A percentile compares a stretch with the other conserved stretches of the same genome.
phyloP scores from a whole-genome alignment of 1,139 yeast species.

The Kluyveromyces sp. region DNA sequence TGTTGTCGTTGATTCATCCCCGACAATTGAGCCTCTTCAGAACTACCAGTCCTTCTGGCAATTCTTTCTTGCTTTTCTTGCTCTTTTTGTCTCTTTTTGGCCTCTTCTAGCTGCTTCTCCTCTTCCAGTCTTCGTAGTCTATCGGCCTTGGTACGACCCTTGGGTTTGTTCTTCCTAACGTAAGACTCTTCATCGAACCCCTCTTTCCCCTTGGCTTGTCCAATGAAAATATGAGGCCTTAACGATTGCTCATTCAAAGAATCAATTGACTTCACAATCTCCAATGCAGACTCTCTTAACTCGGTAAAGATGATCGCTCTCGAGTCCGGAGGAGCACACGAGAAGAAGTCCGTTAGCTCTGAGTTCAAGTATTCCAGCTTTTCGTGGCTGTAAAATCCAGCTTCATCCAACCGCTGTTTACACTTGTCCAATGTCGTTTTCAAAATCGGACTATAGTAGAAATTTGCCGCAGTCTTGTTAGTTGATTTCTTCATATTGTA shows the following conservation, averaged over 20 bases:
- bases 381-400: conserved; percentile 58
- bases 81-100: conserved; percentile 23
- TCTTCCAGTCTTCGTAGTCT: conserved; percentile 30
- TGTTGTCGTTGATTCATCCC: conserved; percentile 68
- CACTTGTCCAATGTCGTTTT: conserved; percentile 39
- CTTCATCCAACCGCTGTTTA: conserved; percentile 36
- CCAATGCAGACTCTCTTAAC: conserved; percentile 81
- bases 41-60: conserved; percentile 34
- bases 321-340: conserved; percentile 39
- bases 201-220: conserved; percentile 62
- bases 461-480: conserved; percentile 53
- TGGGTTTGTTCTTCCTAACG: conserved; percentile 34
- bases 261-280: conserved; percentile 66
- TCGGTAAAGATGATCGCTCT: conserved; percentile 84
- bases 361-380: conserved; percentile 57
- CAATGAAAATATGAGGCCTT: conserved; percentile 83
- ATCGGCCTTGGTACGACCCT: conserved; percentile 35
- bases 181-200: conserved; percentile 51
- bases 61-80: conserved; percentile 29
- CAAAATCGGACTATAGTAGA: conserved; percentile 48
- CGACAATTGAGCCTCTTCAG: conserved; percentile 37
- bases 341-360: conserved; percentile 51
- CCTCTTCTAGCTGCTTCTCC: conserved; percentile 21
- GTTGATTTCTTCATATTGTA: conserved; percentile 39
- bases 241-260: conserved; percentile 35